Evolutionary conservation across 768 basidiomycete genomes (phyloP), one percentile per base, ranked within the genome.

Genomic region (Macrocybe gigantea): DNA sequence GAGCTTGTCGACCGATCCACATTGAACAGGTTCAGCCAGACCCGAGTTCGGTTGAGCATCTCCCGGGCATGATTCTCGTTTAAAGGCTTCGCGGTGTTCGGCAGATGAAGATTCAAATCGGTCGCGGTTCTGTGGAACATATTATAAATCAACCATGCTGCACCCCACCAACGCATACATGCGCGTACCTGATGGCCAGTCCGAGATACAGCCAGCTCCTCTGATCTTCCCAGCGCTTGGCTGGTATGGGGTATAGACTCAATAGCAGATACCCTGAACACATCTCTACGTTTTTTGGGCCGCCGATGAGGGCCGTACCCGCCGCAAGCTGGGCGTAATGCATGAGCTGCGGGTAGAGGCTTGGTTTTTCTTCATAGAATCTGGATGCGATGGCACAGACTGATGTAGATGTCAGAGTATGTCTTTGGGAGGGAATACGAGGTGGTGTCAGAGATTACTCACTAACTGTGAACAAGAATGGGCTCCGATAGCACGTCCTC

Each of bases 391-490:
- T 79, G 2, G 89, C 92, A 61, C 93, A 95, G 36, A 96, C 88
- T 89, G 58, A 30, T 33, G 32, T n/a, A 44, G 30, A 22, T 13
- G 31, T 12, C 22, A 54, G 6, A 47, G 35, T 14, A 29, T 14
- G 7, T n/a, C 5, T 13, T 33, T 32, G 8, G 6, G 35, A 33
- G 22, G 6, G 8, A 38, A 11, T n/a, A 15, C 33, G 12, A 15
- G 7, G 7, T 29, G 39, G 13, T 35, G 36, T 13, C 30, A 39
- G 8, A 22, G n/a, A 11, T 40, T 53, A 80, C 82, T 78, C 56
- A 91, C 88, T 79, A 49, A 92, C 89, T 32, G 93, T 94, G 65
- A 95, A 93, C 34, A 97, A 64, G 71, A 95, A 95, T 2, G 93
- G 90, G 56, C 86, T 90, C 14, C 93, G 80, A 64, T 82, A 82